Base-by-base conservation (phyloP, 2,329 filamentous ascomycete species). In the Trichoderma harzianum region DNA sequence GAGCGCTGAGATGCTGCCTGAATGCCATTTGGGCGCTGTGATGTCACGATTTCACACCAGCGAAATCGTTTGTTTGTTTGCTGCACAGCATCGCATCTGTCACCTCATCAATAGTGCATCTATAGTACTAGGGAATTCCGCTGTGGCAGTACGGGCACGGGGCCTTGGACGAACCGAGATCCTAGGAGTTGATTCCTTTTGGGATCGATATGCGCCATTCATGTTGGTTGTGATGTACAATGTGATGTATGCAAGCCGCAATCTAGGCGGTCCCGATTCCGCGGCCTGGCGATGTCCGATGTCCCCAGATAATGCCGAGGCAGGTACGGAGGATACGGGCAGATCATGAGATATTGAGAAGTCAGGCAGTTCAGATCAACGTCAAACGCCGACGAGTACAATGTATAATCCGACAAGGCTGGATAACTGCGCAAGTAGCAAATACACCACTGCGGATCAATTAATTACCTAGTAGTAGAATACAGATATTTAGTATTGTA, bases 11-110 rank as follows among this genome's bases (percentile, higher is more conserved):
- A 47, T n/a, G 51, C 39, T 55, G 53, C 65, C 65, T 68, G 26
- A 28, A 57, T 7, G 43, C 24, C 16, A 30, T 36, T 57, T 43
- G 7, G 32, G 51, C 34, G 30, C 64, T 67, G 47, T 67, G 64
- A 67, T 67, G 64, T 67, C 64, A 67, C 51, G 53, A 58, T 67
- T 30, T 51, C 64, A 67, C 64, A 36, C 32, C 51, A 32, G 32
- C 28, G 36, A 21, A 66, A 36, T 36, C 34, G 34, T 36, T 36
- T 21, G 55, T 30, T 30, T 11, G 16, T 18, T 34, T 32, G 21
- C 63, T 34, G 43, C 47, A 36, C 14, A 16, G 63, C 63, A 26
- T 65, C 63, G 63, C 63, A 26, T 65, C 63, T 28, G 11, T n/a
- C 55, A 57, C 16, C 24, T 28, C 24, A 26, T 57, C 53, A 26